These are phyloP conservation scores for Alternaria panax DNA, from an alignment of 2,329 filamentous ascomycete genomes.

Conservation along the genomic window DNA sequence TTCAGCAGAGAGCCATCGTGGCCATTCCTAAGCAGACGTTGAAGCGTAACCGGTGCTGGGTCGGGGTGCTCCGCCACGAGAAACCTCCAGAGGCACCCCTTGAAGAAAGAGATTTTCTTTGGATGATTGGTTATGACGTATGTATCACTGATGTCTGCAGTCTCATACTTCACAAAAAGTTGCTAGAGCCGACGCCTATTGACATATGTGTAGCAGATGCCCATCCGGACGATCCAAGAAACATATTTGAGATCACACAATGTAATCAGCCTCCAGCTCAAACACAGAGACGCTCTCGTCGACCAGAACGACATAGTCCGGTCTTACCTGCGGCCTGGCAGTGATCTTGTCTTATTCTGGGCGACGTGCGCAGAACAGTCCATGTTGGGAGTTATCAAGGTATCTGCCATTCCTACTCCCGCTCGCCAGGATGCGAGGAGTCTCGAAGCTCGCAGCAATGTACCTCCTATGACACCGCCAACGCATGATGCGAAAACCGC, in stretches of 20 bases:
- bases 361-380: neutral
- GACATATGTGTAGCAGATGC: constrained; percentile 27
- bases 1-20: constrained; percentile 27
- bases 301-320: constrained; percentile 8
- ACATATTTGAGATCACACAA: constrained; percentile 20
- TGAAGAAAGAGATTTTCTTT: constrained; percentile 42
- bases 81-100: constrained; percentile 19
- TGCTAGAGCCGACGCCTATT: no score
- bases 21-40: constrained; percentile 26
- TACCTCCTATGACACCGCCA: no score
- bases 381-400: no score
- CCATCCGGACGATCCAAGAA: constrained; percentile 25
- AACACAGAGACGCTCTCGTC: constrained; percentile 15
- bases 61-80: constrained; percentile 45
- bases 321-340: constrained; percentile 5
- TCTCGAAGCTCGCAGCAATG: no score
- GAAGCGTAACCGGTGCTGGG: constrained; percentile 39
- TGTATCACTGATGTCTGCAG: constrained; percentile 12
- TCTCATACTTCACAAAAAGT: neutral
- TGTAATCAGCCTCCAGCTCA: constrained; percentile 23
- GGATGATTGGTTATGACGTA: constrained; percentile 46
- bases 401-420: no score
- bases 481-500: no score
- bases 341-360: constrained; percentile 15
- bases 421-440: no score